Percentiles rank a stretch among this genome's conserved stretches.
Conservation (phyloP, 2,329 filamentous ascomycete species). For the Neonectria faginata region DNA sequence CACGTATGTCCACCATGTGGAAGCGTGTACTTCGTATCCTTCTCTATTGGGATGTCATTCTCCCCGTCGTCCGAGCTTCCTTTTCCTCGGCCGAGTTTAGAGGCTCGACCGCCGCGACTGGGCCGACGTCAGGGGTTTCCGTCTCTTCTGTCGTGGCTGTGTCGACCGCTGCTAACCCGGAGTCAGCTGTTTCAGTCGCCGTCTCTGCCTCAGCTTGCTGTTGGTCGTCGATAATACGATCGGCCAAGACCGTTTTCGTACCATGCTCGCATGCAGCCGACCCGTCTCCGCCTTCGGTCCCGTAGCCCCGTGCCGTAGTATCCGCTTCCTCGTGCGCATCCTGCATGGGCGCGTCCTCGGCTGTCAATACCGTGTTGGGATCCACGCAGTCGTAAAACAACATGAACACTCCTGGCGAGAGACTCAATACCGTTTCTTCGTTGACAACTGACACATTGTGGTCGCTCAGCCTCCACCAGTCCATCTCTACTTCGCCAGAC, state of each 20-base stretch:
- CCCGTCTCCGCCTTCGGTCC: constrained; percentile 7
- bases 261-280: constrained; percentile 4
- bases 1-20: background rate
- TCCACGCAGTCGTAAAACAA: constrained; percentile 90
- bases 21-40: background rate
- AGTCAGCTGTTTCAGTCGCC: constrained; percentile 31
- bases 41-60: constrained; percentile 2
- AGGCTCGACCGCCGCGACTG: constrained; percentile 1
- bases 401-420: constrained; percentile 89
- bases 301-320: constrained; percentile 14
- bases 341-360: constrained; percentile 43
- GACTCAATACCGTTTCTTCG: constrained; percentile 78
- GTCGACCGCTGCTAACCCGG: constrained; percentile 10
- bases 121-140: constrained; percentile 1
- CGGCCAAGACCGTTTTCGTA: background rate
- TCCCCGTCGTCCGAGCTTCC: background rate
- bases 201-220: constrained; percentile 18
- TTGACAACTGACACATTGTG: constrained; percentile 81
- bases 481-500: constrained; percentile 53
- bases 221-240: background rate
- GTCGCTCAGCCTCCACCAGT: constrained; percentile 94
- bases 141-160: constrained; percentile 14
- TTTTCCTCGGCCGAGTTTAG: background rate
- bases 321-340: constrained; percentile 37
- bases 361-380: constrained; percentile 58